Base-by-base conservation (phyloP, 345 rosid species). In the Boechera retrofracta region DNA sequence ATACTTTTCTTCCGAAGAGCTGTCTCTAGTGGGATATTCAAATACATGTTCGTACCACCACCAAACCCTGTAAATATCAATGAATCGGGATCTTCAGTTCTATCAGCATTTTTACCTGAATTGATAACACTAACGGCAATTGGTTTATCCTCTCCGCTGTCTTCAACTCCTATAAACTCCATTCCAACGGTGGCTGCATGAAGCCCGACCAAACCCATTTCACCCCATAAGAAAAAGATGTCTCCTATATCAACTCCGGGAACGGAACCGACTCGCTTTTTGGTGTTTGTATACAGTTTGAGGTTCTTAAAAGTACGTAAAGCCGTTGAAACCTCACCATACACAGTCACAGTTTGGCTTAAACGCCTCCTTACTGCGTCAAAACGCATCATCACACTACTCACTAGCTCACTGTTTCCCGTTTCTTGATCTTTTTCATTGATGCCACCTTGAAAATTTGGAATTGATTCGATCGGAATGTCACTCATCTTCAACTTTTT, bases 221-320 rank as follows among this genome's bases (percentile, higher is more conserved):
- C 96, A 80, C 87, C 86, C 31, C 91, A 71, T 60, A 80, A 85
- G 73, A 60, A 88, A 83, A 86, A 90, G 18, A 88, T 86, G 32
- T 86, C 93, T 21, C 96, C 91, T 26, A 88, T 45, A 52, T 83
- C 85, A 42, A 88, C 80, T 7, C 93, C 91, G 26, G 91, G 90
- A 29, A 85, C 79, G 1, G 44, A 45, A 26, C 91, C 93, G 39
- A 77, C 67, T 75, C 91, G 81, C 85, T 83, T 87, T 71, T 29
- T 81, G 45, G 44, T 49, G 71, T 88, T 88, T 1, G 96, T 82
- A 11, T 82, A 70, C 49, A 88, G 35, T 24, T 84, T 83, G 42
- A 78, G 78, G 18, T 52, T 74, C 89, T 82, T 85, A 78, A 88
- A 64, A 36, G 67, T 84, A 73, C 63, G 73, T 8, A 77, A 4